phyloP scores from a whole-genome alignment of 2,329 filamentous ascomycete genomes.

The Pseudogymnoascus sp. region DNA sequence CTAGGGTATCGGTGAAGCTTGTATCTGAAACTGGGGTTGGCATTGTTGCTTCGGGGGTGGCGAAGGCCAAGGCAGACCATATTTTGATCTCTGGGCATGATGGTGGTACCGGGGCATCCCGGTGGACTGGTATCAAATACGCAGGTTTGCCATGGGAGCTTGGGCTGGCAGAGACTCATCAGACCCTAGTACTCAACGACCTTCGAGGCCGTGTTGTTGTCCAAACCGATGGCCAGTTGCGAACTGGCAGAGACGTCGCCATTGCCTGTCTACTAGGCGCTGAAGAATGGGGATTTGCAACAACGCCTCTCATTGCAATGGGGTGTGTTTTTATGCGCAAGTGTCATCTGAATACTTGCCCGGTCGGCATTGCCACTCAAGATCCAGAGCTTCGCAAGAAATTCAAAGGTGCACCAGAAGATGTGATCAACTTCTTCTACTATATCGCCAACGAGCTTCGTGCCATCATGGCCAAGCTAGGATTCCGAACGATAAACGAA shows the following conservation, averaged over 20 bases:
- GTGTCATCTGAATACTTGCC: slow-evolving; percentile 65
- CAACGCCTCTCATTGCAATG: slow-evolving; percentile 90
- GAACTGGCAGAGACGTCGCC: slow-evolving; percentile 86
- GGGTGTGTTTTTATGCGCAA: slow-evolving; percentile 94
- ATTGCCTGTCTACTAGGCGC: slow-evolving; percentile 91
- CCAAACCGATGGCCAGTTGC: slow-evolving; percentile 89
- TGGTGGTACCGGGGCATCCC: slow-evolving; percentile 89
- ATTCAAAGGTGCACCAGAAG: slow-evolving; percentile 85
- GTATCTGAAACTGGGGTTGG: slow-evolving; percentile 96
- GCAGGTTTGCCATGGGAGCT: slow-evolving; percentile 94
- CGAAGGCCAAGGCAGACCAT: slow-evolving; percentile 94
- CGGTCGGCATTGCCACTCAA: slow-evolving; percentile 91
- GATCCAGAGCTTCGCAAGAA: slow-evolving; percentile 92
- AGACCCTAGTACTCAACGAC: slow-evolving; percentile 91
- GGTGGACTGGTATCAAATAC: slow-evolving; percentile 99
- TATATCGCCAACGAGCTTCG: slow-evolving; percentile 93
- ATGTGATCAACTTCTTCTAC: slow-evolving; percentile 99
- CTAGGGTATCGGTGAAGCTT: slow-evolving; percentile 91
- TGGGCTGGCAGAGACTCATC: slow-evolving; percentile 92
- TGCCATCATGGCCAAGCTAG: slow-evolving; percentile 92
- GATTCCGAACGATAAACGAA: slow-evolving; percentile 91
- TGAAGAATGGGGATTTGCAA: slow-evolving; percentile 97
- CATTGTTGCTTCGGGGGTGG: slow-evolving; percentile 94
- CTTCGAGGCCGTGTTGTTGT: slow-evolving; percentile 91
- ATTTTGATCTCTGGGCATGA: slow-evolving; percentile 96